Conservation (phyloP, 2,329 filamentous ascomycete genomes). For the Beauveria varroae region DNA sequence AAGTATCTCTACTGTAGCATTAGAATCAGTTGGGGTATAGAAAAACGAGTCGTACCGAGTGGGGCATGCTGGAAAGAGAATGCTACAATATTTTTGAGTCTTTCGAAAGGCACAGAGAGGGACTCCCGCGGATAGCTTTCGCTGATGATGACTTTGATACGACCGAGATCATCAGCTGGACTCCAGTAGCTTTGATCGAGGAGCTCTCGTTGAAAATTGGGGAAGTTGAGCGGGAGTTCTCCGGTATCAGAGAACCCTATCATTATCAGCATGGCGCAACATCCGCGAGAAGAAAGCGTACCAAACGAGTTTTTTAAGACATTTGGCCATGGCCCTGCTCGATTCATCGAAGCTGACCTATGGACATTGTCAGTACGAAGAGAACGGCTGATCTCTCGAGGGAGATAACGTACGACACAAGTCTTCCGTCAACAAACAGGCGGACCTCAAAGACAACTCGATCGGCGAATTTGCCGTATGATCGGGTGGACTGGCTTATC, state of each 20-base stretch:
- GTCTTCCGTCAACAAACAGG: slow-evolving; percentile 60
- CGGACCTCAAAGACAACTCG: slow-evolving; percentile 56
- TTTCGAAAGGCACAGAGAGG: slow-evolving; percentile 48
- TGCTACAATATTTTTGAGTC: slow-evolving; percentile 62
- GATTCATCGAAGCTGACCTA: slow-evolving; percentile 49
- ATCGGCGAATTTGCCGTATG: slow-evolving; percentile 49
- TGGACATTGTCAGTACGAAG: background rate
- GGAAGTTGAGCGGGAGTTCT: slow-evolving; percentile 60
- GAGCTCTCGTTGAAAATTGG: slow-evolving; percentile 61
- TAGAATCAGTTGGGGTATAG: background rate
- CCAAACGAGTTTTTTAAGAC: slow-evolving; percentile 39
- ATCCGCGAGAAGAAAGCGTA: slow-evolving; percentile 17
- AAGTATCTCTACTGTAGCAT: slow-evolving; percentile 48
- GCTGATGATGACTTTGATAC: slow-evolving; percentile 69
- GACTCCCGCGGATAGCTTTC: slow-evolving; percentile 59
- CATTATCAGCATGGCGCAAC: background rate
- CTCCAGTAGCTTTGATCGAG: slow-evolving; percentile 66
- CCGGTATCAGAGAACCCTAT: slow-evolving; percentile 48
- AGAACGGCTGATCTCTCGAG: background rate
- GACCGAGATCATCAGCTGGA: slow-evolving; percentile 60
- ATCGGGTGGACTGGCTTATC: slow-evolving; percentile 49
- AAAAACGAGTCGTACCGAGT: slow-evolving; percentile 44
- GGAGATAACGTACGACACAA: slow-evolving; percentile 47
- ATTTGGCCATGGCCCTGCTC: slow-evolving; percentile 42
- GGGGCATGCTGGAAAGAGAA: slow-evolving; percentile 87